Percentiles rank a stretch among this genome's conserved stretches.
phyloP scores from a whole-genome alignment of 495 filamentous ascomycete genomes.

The Neurospora africana region DNA sequence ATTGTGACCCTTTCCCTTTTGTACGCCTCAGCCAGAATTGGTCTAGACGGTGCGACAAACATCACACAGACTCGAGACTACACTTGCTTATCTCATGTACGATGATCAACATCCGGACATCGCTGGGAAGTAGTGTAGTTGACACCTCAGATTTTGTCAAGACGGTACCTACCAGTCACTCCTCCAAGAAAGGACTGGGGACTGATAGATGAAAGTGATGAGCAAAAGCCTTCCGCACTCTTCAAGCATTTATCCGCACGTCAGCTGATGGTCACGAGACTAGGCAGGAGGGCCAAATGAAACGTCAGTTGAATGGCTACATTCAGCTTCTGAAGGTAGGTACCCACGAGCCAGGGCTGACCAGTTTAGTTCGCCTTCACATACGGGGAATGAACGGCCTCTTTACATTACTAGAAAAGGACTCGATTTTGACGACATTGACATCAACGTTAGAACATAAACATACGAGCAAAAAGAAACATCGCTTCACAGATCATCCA shows the following conservation, averaged over 20 bases:
- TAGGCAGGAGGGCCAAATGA: not conserved
- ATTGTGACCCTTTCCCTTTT: not conserved
- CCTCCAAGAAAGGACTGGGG: not conserved
- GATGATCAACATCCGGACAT: not conserved
- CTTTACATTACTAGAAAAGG: not conserved
- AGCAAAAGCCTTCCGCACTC: slow-evolving; percentile 1
- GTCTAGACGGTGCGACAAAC: not conserved
- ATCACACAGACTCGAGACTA: not conserved
- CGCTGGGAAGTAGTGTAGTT: not conserved
- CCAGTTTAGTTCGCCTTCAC: not conserved
- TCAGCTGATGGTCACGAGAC: slow-evolving; percentile 15
- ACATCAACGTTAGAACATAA: not conserved
- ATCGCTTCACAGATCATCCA: not conserved
- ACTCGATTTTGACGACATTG: not conserved
- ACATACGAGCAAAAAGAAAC: not conserved
- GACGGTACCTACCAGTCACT: not conserved
- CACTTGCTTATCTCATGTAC: not conserved
- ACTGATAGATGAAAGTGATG: not conserved
- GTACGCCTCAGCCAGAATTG: not conserved
- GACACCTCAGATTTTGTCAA: not conserved
- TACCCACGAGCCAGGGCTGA: not conserved
- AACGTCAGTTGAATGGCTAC: not conserved
- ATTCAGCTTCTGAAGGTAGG: not conserved
- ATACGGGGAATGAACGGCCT: not conserved
- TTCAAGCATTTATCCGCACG: slow-evolving; percentile 14